These are phyloP conservation scores for Colletotrichum navitas DNA, from an alignment of 2,329 filamentous ascomycete species.

Conservation along the genomic window DNA sequence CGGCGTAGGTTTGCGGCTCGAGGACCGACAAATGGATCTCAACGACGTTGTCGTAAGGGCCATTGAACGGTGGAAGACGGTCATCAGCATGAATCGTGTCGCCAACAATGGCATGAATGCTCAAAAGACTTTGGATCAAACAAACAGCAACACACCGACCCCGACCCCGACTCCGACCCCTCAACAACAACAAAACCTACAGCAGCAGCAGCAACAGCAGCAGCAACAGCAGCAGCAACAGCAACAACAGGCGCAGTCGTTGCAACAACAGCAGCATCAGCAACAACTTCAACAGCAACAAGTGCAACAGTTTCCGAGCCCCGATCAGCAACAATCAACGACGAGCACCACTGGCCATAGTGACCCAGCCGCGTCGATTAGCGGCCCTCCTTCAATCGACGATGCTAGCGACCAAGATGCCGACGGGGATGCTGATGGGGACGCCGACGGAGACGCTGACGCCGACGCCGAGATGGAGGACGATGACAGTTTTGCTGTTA, in stretches of 20 bases:
- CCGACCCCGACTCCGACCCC: conserved; percentile 45
- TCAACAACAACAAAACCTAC: conserved; percentile 44
- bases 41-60: conserved; percentile 64
- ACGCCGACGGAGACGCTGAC: conserved; percentile 58
- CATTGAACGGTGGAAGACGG: conserved; percentile 73
- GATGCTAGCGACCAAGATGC: conserved; percentile 62
- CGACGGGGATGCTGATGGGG: conserved; percentile 50
- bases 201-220: conserved; percentile 48
- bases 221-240: conserved; percentile 43
- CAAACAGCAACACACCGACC: conserved; percentile 37
- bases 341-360: conserved; percentile 53
- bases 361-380: conserved; percentile 51
- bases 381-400: conserved; percentile 56
- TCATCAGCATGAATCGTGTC: conserved; percentile 65
- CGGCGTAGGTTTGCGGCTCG: conserved; percentile 60
- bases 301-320: conserved; percentile 44
- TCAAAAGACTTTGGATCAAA: conserved; percentile 63
- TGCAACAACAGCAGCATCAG: conserved; percentile 41
- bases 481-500: conserved; percentile 66
- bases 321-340: conserved; percentile 47
- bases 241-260: conserved; percentile 44
- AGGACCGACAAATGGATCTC: conserved; percentile 67
- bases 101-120: conserved; percentile 60
- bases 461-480: conserved; percentile 67
- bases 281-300: conserved; percentile 44